Base-by-base conservation (phyloP, 768 basidiomycete species). In the Phlegmacium glaucopus region DNA sequence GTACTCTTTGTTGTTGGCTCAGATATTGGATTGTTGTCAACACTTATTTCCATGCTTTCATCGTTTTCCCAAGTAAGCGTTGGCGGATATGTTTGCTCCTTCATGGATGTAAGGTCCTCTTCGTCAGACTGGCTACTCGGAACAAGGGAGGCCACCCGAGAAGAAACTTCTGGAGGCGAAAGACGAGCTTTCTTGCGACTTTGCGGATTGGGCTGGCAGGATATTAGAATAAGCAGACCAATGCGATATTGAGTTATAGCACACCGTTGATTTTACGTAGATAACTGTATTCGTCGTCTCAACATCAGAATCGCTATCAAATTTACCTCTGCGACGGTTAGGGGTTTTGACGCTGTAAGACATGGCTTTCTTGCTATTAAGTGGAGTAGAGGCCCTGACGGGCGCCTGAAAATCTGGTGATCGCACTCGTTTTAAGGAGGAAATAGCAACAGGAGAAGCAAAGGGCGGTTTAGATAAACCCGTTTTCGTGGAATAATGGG, bases 81-180 rank as follows among this genome's bases (percentile, higher is more conserved):
- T 8, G 30, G 30, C 8, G 30, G 13, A 13, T 13, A 8, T 32
- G 30, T 13, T 32, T 32, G 8, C 30, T 8, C 30, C 30, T 32
- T 8, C 30, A 32, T n/a, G 37, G 43, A 34, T 45, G 22, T 12
- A 27, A 84, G 65, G 52, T 86, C 83, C 39, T 74, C 67, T 58
- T 85, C 85, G 51, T 84, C 80, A 40, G 82, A 83, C 60, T 84
- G 79, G 53, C 84, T 86, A 39, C 81, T 85, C 16, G 79, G 81
- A 7, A 85, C 69, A 15, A 79, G 57, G 36, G 52, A 26, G 49
- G 39, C 39, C 9, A 26, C 29, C 39, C 27, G 46, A 43, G 52
- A 62, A 39, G 57, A 51, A 1, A 56, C 59, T 25, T 59, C 54
- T 6, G 72, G 66, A 17, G 70, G 56, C 1, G 68, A 68, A 22